Evolutionary conservation across 1,284 basidiomycete species (phyloP), one percentile per base, ranked within the genome.

Genomic region (Neolentinus lepideus): DNA sequence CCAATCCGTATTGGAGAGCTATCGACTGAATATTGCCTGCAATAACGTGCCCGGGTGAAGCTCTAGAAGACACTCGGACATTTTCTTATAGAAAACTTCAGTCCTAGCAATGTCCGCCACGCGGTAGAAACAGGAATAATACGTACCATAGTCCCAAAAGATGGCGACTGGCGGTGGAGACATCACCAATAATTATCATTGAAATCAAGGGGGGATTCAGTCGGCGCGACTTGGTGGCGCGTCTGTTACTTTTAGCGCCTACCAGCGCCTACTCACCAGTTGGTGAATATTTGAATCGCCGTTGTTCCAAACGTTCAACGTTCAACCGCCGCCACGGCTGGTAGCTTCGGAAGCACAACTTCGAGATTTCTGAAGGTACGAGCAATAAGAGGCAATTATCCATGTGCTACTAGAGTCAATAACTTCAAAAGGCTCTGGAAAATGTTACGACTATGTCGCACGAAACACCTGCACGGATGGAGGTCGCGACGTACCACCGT

Each of bases 1-100:
- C 64, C 38, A 56, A 62, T 11, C 67, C 67, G 54, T 63, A 66
- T 25, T 60, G 52, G 27, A 62, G 64, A 0, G 66, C 66, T 21
- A 68, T 57, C 10, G 51, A 54, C 22, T 65, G 62, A n/a, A 69
- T 65, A 33, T 59, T 64, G 47, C 62, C 60, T 16, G 63, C 61
- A 19, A 67, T 58, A n/a, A 25, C 24, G 9, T 4, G 4, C 12
- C 16, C 47, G 24, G 24, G 8, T 11, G 25, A 12, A 46, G 19
- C n/a, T n/a, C n/a, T 46, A 4, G 16, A 10, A 21, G 43, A 16
- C n/a, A 16, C 6, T 6, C 24, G 4, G 16, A 19, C n/a, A 25
- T 46, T 46, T 25, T 46, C 43, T 84, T 51, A 33, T 35, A 25
- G 2, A 25, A n/a, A n/a, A n/a, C n/a, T n/a, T n/a, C n/a, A n/a